phyloP scores from a whole-genome alignment of 352 stramenopile genomes.

The Pythium pyrilobum region DNA sequence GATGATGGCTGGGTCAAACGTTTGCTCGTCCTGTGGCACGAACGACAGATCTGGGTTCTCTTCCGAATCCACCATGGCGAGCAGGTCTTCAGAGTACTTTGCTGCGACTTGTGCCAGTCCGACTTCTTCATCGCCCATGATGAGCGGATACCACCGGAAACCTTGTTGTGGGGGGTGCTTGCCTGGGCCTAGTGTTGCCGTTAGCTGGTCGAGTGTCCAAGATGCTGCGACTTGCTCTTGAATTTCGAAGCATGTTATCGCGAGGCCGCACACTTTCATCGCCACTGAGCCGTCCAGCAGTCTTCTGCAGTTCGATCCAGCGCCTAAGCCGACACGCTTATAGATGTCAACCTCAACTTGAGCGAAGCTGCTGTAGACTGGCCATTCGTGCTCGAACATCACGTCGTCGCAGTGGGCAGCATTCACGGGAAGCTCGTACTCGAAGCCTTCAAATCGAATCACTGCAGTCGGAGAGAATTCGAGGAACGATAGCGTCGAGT shows the following conservation, averaged over 20 bases:
- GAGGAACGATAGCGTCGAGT: conserved; percentile 14
- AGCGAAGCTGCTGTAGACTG: conserved; percentile 25
- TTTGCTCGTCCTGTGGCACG: conserved; percentile 21
- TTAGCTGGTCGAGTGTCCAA: conserved; percentile 20
- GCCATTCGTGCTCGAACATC: conserved; percentile 24
- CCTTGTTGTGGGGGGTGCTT: conserved; percentile 7
- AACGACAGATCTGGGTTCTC: conserved; percentile 21
- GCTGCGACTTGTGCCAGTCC: conserved; percentile 22
- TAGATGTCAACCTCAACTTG: conserved; percentile 25
- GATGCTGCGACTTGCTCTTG: conserved; percentile 18
- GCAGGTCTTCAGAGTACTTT: conserved; percentile 23
- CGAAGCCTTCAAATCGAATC: conserved; percentile 24
- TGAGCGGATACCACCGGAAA: conserved; percentile 22
- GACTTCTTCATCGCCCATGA: conserved; percentile 25
- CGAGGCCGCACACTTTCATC: conserved; percentile 2
- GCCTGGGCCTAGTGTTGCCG: conserved; percentile 17
- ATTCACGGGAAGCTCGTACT: conserved; percentile 19
- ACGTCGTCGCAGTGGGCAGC: conserved; percentile 11
- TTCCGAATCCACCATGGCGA: conserved; percentile 12
- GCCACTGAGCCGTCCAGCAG: conserved; percentile 8
- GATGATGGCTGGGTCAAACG: conserved; percentile 28
- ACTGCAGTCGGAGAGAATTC: conserved; percentile 24
- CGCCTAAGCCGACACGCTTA: conserved; percentile 1
- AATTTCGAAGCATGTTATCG: conserved; percentile 25
- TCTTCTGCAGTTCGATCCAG: conserved; percentile 6